Evolutionary conservation across 2,329 filamentous ascomycete species (phyloP), one percentile per base, ranked within the genome.

Genomic region (Allantophomopsis cytisporea): DNA sequence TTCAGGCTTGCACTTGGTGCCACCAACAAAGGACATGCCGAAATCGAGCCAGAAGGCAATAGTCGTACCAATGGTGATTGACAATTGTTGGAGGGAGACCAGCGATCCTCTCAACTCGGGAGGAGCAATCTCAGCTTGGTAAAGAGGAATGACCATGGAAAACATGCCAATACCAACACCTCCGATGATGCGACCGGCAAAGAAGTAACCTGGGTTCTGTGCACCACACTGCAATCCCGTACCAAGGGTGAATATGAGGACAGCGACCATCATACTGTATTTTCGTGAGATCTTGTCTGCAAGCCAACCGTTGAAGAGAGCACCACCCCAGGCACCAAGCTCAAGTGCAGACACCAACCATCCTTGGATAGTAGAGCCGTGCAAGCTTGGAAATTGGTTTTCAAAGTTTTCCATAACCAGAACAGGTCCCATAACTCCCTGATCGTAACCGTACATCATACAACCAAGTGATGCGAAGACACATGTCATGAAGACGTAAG

Each of bases 51-150:
- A 65, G 50, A 63, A 64, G 2, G 58, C 58, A 31, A 68, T 56
- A 55, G 63, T 61, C 37, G 72, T 68, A 16, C 67, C 68, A 21
- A 71, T 59, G 2, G 67, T 71, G 41, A 72, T 75, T 3, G 71
- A 69, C 13, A 80, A 63, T 43, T 77, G 75, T 40, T 80, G 75
- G n/a, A 80, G 61, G 5, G 68, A 71, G 12, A 80, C 73, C 4
- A 80, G 62, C 8, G 74, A 67, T 32, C 76, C 77, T 42, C 76
- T 63, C 17, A 79, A 64, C 51, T 81, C 74, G 2, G 76, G 75
- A 12, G 74, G 65, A 2, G 69, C 64, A 21, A 54, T 52, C 45
- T 58, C 54, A 16, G 54, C 49, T 20, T 55, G 50, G 42, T 58
- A 58, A 7, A 59, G 46, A 5, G 58, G 57, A 21, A 63, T 59